Base-by-base conservation (phyloP, 2,329 filamentous ascomycete species). In the Tolypocladium tropicale region DNA sequence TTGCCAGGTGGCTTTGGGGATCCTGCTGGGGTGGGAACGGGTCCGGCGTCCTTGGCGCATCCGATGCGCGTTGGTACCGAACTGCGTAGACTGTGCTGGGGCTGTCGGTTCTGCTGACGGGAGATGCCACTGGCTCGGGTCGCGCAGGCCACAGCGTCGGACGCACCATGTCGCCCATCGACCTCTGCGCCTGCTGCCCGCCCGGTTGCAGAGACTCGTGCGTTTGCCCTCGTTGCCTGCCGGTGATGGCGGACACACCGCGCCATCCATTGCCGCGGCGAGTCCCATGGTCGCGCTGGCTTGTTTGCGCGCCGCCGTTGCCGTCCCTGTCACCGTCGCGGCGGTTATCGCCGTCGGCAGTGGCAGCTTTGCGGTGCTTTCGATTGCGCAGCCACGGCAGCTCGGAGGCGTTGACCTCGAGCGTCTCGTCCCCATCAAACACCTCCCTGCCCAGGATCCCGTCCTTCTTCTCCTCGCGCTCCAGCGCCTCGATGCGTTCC, bases 381-480 rank as follows among this genome's bases (percentile, higher is more conserved):
- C 70, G 71, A 53, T 70, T 68, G 30, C 71, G 67, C 21, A 73
- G 71, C 76, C 79, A 81, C 12, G 73, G 68, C 30, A 76, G 76
- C 41, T 82, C 78, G 1, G 78, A 72, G 2, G 78, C 73, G 39
- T 79, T 76, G 18, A 78, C 72, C 53, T 93, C 89, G 39, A 95
- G 77, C 86, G 94, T 95, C 67, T 96, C 92, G 64, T 96, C 92
- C 4, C 91, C 92, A 63, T 96, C 92, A 65, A 95, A 96, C 0
- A 96, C 85, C 67, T 96, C 92, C 60, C 92, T 79, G 4, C 92
- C 92, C 1, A 96, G 74, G 55, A 96, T 95, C 0, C 92, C 92
- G 63, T 95, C 91, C 71, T 95, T 95, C 72, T 92, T 90, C 69
- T 96, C 91, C 69, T 96, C 91, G 62, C 92, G 83, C 74, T 96